Evolutionary conservation across 768 basidiomycete genomes (phyloP), one percentile per base, ranked within the genome.

Genomic region (Rhodotorula diobovata): DNA sequence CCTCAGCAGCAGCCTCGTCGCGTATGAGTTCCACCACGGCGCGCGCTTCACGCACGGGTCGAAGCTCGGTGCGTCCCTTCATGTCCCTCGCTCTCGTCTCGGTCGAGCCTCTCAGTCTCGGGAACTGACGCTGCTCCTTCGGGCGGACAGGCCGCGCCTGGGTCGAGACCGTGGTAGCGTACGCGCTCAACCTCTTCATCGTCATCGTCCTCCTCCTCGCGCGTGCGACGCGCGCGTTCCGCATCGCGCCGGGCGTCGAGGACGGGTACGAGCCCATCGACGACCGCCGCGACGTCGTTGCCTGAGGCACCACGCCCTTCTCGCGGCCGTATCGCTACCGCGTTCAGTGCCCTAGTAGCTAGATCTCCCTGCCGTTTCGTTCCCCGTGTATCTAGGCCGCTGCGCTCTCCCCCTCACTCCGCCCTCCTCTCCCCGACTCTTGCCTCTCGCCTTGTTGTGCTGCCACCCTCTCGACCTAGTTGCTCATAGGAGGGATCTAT

Each of bases 231-330:
- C 46, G 56, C 37, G 56, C 23, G 37, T 53, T 71, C 41, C 25
- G 70, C 30, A 71, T 71, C 57, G 70, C 62, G 20, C 64, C 70
- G 0, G 53, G 55, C 39, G 41, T 43, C 41, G 70, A 71, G 15
- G 64, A 66, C 39, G 70, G 70, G 11, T 71, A 71, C 70, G 46
- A 59, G 37, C 50, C 57, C 50, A 69, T 69, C 35, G 7, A 18
- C n/a, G 59, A 65, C 35, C 4, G 50, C 10, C 23, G 48, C 23
- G 48, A 50, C 48, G 48, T 28, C 25, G 48, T 23, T 28, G 48
- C 25, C 7, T 50, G 48, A 50, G 4, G 4, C 41, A 18, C n/a
- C n/a, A n/a, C n/a, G n/a, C n/a, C 41, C 41, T 43, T 12, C 14
- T 43, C 14, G 5, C 41, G 41, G 6, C 41, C 41, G 41, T n/a